These are phyloP conservation scores for Coniella vitis DNA, from an alignment of 2,329 filamentous ascomycete genomes.

Conservation along the genomic window DNA sequence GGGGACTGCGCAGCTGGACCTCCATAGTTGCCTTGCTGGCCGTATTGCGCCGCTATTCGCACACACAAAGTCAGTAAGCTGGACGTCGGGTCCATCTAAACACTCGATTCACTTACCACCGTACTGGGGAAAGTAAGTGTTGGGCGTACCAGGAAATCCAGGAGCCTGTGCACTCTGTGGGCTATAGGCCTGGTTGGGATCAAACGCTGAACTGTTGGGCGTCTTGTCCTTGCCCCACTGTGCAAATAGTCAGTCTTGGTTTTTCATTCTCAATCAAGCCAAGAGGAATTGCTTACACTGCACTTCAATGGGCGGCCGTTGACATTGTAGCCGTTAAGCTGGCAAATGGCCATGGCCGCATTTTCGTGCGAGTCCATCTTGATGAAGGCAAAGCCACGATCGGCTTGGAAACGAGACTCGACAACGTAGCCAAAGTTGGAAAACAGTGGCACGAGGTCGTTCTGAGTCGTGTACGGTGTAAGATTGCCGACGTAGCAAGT, in stretches of 20 bases:
- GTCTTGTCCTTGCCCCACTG: slow-evolving; percentile 99
- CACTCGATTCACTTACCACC: slow-evolving; percentile 51
- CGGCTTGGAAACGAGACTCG: slow-evolving; percentile 95
- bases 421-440: slow-evolving; percentile 98
- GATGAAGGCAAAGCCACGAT: slow-evolving; percentile 96
- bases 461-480: slow-evolving; percentile 94
- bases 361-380: slow-evolving; percentile 99
- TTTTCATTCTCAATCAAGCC: neutral
- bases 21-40: slow-evolving; percentile 62
- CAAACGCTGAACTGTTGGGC: slow-evolving; percentile 70
- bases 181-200: slow-evolving; percentile 67
- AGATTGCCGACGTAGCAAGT: slow-evolving; percentile 97
- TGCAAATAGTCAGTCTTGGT: slow-evolving; percentile 26
- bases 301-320: slow-evolving; percentile 96
- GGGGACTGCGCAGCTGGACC: slow-evolving; percentile 53
- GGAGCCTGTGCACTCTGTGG: slow-evolving; percentile 69
- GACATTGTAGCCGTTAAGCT: slow-evolving; percentile 95
- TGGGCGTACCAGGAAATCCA: slow-evolving; percentile 71
- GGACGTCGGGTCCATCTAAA: slow-evolving; percentile 20
- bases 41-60: slow-evolving; percentile 40
- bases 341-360: slow-evolving; percentile 96
- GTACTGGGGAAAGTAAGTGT: slow-evolving; percentile 89
- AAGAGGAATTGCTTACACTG: slow-evolving; percentile 64
- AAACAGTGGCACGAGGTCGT: slow-evolving; percentile 94
- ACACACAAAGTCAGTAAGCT: slow-evolving; percentile 47